Percentiles rank a stretch among this genome's conserved stretches.
These are phyloP conservation scores for Durusdinium trenchii DNA, from an alignment of 73 alveolate species.

Conservation along the genomic window DNA sequence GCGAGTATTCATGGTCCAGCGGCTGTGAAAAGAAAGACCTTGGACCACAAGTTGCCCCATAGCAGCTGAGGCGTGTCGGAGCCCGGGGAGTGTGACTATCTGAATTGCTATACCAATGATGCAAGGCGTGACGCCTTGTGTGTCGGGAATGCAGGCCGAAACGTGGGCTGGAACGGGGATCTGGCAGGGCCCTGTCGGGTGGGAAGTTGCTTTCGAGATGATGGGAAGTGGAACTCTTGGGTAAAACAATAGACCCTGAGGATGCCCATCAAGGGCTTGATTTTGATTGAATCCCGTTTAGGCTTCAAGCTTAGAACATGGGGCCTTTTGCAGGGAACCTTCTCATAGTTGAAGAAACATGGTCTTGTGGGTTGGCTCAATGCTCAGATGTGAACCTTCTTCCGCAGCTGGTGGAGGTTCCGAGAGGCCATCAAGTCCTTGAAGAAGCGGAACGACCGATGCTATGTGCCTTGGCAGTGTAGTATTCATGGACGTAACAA, in stretches of 20 bases:
- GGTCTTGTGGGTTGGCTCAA: too few species aligned
- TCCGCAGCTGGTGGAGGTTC: neutral
- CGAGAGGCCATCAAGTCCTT: neutral
- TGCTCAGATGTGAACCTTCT: too few species aligned
- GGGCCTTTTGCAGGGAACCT: too few species aligned
- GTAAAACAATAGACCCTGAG: neutral
- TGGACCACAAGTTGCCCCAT: neutral
- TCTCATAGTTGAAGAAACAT: too few species aligned
- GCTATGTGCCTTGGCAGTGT: neutral
- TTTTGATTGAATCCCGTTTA: too few species aligned
- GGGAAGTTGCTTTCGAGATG: neutral
- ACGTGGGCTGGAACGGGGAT: neutral
- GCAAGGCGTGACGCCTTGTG: neutral
- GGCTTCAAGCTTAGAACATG: too few species aligned
- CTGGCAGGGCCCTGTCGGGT: neutral
- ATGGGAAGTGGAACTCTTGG: neutral
- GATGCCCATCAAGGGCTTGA: neutral
- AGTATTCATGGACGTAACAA: too few species aligned
- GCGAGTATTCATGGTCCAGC: neutral
- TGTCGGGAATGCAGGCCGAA: too few species aligned
- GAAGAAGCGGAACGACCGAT: slow-evolving; percentile 54
- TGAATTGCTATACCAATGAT: slow-evolving; percentile 57
- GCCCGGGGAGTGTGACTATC: slow-evolving; percentile 58
- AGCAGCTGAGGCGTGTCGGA: slow-evolving; percentile 16
- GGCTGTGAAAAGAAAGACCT: neutral